Base-by-base conservation (phyloP, 2,329 filamentous ascomycete genomes). In the Aspergillus tanneri region DNA sequence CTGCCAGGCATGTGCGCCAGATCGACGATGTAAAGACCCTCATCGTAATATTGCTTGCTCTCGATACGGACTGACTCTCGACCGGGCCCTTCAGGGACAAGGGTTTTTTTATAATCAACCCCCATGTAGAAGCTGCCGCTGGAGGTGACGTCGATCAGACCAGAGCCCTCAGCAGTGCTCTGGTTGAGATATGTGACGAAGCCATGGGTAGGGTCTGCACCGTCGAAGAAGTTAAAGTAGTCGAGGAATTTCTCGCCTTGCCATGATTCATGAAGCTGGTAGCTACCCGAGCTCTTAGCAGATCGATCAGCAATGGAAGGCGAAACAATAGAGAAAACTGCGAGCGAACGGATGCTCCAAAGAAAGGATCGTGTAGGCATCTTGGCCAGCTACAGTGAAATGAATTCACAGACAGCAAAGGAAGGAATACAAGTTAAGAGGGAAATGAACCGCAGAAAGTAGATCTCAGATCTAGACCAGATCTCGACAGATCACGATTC, bases 121-220 rank as follows among this genome's bases (percentile, higher is more conserved):
- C 73, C 73, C 53, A 77, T 66, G 46, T 74, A 76, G 16, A 72
- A 61, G 41, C 65, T 64, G 22, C 68, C 62, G 22, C 54, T 54
- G 32, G 62, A 59, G 23, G 62, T 71, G 47, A 66, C 56, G 27
- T 63, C 62, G 25, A 72, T 62, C 19, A 75, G 56, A 4, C 66
- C 69, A 2, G 59, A 61, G 38, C 57, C 56, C 45, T 70, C 59
- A 11, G 73, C 72, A n/a, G 60, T 60, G 16, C 61, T 56, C 30
- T 75, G 66, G 44, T 72, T 65, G 40, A 73, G 60, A 53, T 77
- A 80, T 52, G 72, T 71, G n/a, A 80, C 76, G 53, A 73, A 77
- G 18, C 77, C 77, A 39, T 74, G 67, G 3, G 75, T 76, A 1
- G 77, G 76, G 56, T 79, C 77, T 2, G 67, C 43, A 1, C 67